phyloP scores from a whole-genome alignment of 2,329 filamentous ascomycete species.

The Sclerotinia subarctica region DNA sequence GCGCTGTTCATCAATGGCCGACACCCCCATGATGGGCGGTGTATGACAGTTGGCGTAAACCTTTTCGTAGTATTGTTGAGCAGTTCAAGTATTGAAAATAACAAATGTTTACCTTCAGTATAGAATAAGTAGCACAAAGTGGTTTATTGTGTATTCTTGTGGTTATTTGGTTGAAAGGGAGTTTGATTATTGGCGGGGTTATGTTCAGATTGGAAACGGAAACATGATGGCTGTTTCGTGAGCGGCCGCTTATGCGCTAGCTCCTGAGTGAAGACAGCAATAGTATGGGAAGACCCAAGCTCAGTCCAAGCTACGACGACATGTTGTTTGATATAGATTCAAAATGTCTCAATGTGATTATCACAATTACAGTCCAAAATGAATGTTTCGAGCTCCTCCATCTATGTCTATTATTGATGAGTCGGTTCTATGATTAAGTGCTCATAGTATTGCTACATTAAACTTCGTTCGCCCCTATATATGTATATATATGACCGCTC shows the following conservation, averaged over 20 bases:
- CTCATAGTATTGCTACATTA: not conserved
- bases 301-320: constrained; percentile 5
- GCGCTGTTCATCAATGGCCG: constrained; percentile 80
- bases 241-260: constrained; percentile 17
- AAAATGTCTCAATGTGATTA: constrained; percentile 5
- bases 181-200: constrained; percentile 15
- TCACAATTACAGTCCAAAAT: not conserved
- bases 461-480: not conserved
- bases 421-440: not conserved
- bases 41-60: constrained; percentile 16
- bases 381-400: not conserved
- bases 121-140: not conserved
- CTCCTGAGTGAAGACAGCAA: not conserved
- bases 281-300: not conserved
- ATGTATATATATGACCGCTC: no score
- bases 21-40: constrained; percentile 51
- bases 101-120: not conserved
- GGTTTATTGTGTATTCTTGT: not conserved
- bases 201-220: constrained; percentile 14
- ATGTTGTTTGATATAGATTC: constrained; percentile 11
- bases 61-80: not conserved
- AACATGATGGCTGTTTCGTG: constrained; percentile 15
- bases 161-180: constrained; percentile 13
- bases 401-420: not conserved
- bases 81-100: not conserved